Conservation (phyloP, 768 basidiomycete genomes). For the Xanthoconium stramineum region DNA sequence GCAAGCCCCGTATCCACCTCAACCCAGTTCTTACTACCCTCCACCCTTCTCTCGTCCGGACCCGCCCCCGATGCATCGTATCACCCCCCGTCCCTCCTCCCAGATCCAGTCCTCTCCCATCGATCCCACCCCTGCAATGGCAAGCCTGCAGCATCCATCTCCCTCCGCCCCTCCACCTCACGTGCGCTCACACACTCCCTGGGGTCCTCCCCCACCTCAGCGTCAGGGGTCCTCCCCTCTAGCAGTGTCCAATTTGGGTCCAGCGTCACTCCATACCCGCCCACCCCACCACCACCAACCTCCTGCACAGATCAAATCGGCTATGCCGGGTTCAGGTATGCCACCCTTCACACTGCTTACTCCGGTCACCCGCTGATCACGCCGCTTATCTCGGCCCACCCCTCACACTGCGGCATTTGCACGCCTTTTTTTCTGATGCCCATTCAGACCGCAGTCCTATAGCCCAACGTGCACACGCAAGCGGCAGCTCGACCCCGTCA, state of each 20-base stretch:
- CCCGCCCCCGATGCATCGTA: conserved; percentile 24
- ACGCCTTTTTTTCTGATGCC: conserved; percentile 3
- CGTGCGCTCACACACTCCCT: conserved; percentile 30
- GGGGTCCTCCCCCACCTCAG: conserved; percentile 27
- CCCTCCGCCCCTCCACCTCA: conserved; percentile 29
- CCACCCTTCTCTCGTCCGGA: conserved; percentile 17
- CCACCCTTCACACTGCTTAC: not conserved
- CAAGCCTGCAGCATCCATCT: conserved; percentile 31
- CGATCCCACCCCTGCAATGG: conserved; percentile 32
- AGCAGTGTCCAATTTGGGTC: conserved; percentile 24
- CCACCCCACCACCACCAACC: conserved; percentile 27
- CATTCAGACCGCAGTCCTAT: conserved; percentile 30
- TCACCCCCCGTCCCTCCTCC: conserved; percentile 32
- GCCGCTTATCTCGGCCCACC: not conserved
- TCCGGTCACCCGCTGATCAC: conserved; percentile 1
- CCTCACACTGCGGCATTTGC: not conserved
- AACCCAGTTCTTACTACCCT: conserved; percentile 19
- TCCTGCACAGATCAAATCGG: conserved; percentile 30
- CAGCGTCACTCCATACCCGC: conserved; percentile 26
- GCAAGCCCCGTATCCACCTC: conserved; percentile 22
- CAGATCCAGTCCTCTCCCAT: conserved; percentile 28
- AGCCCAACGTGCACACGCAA: conserved; percentile 25
- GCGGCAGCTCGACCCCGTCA: conserved; percentile 25
- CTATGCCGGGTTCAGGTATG: conserved; percentile 32
- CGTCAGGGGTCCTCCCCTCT: conserved; percentile 34